Evolutionary conservation across 2,329 filamentous ascomycete genomes (phyloP), one percentile per base, ranked within the genome.

Genomic region (Stagonosporopsis vannaccii): DNA sequence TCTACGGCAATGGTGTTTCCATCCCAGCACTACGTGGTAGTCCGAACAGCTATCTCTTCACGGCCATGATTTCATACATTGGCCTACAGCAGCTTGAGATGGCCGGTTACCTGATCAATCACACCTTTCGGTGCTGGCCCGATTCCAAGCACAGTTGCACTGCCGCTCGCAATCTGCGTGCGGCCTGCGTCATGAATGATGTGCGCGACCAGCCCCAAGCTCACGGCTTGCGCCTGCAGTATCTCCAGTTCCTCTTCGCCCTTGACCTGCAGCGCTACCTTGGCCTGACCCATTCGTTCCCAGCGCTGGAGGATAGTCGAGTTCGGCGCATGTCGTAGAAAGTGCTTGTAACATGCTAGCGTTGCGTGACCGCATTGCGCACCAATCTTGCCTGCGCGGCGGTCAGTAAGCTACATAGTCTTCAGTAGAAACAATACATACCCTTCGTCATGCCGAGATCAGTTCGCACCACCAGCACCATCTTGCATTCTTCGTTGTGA

Each of bases 381-480:
- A 54, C 92, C 95, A 70, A 98, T 97, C 83, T 99, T 99, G 70
- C 94, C 94, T 97, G 62, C 41, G 20, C 19, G 26, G 17, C 15
- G 17, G 36, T 56, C 32, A 56, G 4, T 5, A 17, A 32, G 26
- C 3, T 41, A 33, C 19, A n/a, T 25, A 19, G 53, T 19, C 23
- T 9, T 13, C 7, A n/a, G 4, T 13, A 25, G 6, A 12, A n/a
- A 5, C 8, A 17, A 22, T 25, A 75, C 81, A 37, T 81, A 95
- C 94, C 94, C 80, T 97, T 98, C 9, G 90, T 95, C 95, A 99
- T 99, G 68, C 94, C 94, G 69, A 99, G 78, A 79, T 99, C 95
- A 17, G 92, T 97, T 72, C 95, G 82, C 51, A 98, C 94, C 4
- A 97, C 91, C 30, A 99, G 81, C 13, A 97, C 91, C 55, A 98